Evolutionary conservation across 176 grass and related monocot genomes (phyloP).

Genomic region (Oryza nivara): DNA sequence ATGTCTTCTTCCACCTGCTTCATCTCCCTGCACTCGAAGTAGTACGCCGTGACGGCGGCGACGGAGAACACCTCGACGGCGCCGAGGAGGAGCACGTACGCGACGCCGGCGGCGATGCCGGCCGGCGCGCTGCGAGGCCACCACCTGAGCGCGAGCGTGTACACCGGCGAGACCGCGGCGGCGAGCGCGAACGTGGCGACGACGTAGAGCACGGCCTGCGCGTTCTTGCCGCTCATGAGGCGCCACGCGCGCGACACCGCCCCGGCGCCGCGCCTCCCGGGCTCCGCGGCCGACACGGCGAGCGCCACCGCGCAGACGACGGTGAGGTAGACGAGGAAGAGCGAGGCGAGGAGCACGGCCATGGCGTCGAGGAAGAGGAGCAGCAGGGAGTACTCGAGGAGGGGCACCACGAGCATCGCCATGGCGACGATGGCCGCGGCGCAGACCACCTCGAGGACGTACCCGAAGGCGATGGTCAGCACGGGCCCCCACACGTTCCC

Average conservation of each 20-base stretch:
- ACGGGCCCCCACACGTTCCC: constrained; percentile 34
- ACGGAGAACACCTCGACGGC: constrained; percentile 47
- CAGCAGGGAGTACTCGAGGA: constrained; percentile 49
- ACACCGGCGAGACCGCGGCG: constrained; percentile 49
- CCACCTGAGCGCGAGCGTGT: constrained; percentile 36
- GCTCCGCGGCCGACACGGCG: constrained; percentile 40
- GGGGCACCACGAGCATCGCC: background rate
- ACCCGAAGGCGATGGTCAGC: constrained; percentile 40
- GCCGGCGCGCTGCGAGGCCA: constrained; percentile 5
- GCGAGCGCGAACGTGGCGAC: constrained; percentile 38
- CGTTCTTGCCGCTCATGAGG: constrained; percentile 35
- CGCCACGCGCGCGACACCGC: constrained; percentile 52
- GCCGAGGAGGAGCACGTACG: constrained; percentile 47
- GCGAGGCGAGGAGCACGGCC: constrained; percentile 37
- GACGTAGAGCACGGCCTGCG: constrained; percentile 47
- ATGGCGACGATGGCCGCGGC: background rate
- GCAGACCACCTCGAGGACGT: constrained; percentile 41
- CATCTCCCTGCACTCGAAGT: constrained; percentile 58
- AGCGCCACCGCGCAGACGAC: constrained; percentile 52
- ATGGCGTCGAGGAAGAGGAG: constrained; percentile 48
- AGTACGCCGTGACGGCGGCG: constrained; percentile 46
- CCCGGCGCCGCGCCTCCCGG: constrained; percentile 2
- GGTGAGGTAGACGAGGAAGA: constrained; percentile 54
- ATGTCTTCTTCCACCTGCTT: constrained; percentile 32
- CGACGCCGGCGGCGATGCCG: constrained; percentile 28